phyloP scores from a whole-genome alignment of 106 monocot genomes.

The Acorus calamus region DNA sequence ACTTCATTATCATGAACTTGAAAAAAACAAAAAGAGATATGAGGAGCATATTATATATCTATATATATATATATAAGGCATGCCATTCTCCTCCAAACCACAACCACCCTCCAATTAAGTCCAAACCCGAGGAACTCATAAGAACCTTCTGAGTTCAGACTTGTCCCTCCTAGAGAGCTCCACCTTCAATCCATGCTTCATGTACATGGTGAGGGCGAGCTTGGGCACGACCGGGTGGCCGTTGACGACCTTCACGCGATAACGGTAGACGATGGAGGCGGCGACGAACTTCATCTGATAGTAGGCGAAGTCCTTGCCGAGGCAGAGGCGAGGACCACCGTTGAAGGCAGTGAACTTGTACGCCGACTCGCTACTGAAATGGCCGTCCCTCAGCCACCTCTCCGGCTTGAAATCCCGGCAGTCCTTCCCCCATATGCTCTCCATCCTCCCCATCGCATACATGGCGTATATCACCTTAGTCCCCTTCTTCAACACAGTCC shows the following conservation, averaged over 20 bases:
- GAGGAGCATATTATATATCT: no score
- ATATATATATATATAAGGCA: no score
- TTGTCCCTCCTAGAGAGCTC: not conserved
- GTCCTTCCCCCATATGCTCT: not conserved
- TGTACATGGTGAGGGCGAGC: not conserved
- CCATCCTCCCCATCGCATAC: no score
- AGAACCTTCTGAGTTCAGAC: not conserved
- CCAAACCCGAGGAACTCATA: no score
- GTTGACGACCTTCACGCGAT: not conserved
- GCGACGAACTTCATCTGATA: no score
- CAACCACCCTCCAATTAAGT: no score
- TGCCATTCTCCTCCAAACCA: no score
- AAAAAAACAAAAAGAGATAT: no score
- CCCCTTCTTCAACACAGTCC: no score
- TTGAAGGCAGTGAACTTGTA: conserved; percentile 5
- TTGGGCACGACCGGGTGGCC: not conserved
- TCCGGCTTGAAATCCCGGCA: not conserved
- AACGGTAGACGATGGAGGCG: not conserved
- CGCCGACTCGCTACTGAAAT: not conserved
- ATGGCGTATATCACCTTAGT: no score
- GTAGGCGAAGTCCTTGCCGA: conserved; percentile 12
- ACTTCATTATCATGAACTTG: no score
- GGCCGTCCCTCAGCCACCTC: conserved; percentile 15
- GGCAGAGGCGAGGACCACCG: conserved; percentile 14
- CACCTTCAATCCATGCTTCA: not conserved